These are phyloP conservation scores for Leishmania turanica DNA, from an alignment of 208 protist species.

Conservation along the genomic window DNA sequence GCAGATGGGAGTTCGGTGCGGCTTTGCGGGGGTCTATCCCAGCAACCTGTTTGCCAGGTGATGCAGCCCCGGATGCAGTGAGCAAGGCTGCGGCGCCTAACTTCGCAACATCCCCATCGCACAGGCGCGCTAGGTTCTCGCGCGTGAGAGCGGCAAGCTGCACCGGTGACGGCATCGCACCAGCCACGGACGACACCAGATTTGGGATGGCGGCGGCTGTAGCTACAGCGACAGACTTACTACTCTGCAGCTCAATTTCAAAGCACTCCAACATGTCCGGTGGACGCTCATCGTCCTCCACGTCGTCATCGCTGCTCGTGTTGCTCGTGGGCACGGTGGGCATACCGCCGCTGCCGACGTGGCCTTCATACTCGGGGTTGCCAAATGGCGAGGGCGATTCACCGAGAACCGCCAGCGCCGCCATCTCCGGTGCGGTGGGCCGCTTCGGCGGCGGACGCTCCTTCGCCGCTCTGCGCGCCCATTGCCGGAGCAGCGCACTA, in stretches of 20 bases:
- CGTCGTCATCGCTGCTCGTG: constrained; percentile 11
- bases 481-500: constrained; percentile 43
- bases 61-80: background rate
- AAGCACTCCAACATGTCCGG: constrained; percentile 39
- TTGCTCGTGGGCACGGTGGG: background rate
- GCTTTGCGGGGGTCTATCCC: background rate
- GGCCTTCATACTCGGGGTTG: background rate
- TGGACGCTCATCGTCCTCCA: constrained; percentile 25
- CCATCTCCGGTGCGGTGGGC: background rate
- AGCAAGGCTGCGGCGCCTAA: background rate
- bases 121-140: constrained; percentile 32
- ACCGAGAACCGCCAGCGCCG: constrained; percentile 14
- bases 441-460: constrained; percentile 1
- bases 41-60: background rate
- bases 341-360: background rate
- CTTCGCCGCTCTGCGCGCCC: constrained; percentile 25
- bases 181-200: background rate
- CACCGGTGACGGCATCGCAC: background rate
- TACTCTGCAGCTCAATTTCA: constrained; percentile 46
- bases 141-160: constrained; percentile 27
- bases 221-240: constrained; percentile 4
- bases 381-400: constrained; percentile 2
- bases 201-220: background rate
- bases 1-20: background rate
- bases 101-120: constrained; percentile 1